Percentiles rank a stretch among this genome's conserved stretches.
phyloP scores from a whole-genome alignment of 768 basidiomycete species.

The Pisolithus marmoratus region DNA sequence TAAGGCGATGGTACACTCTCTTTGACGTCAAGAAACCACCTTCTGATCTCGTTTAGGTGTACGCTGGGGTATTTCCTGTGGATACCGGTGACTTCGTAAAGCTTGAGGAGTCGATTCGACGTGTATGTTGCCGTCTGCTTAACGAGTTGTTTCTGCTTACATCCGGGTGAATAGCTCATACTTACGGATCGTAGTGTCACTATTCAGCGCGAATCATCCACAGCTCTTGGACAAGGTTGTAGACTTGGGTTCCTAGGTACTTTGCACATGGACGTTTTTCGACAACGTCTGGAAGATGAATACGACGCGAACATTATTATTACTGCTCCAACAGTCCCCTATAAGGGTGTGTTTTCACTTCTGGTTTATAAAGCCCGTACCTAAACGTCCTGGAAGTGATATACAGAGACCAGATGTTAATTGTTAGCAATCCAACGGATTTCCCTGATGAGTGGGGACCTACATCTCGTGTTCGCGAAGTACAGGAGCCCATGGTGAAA shows the following conservation, averaged over 20 bases:
- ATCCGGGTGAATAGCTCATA: slow-evolving; percentile 48
- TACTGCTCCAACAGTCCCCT: slow-evolving; percentile 94
- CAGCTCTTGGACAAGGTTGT: slow-evolving; percentile 92
- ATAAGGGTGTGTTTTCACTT: slow-evolving; percentile 50
- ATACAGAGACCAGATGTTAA: slow-evolving; percentile 55
- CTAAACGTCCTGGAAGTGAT: slow-evolving; percentile 46
- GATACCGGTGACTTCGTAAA: slow-evolving; percentile 89
- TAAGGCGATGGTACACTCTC: slow-evolving; percentile 76
- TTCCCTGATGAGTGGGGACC: slow-evolving; percentile 81
- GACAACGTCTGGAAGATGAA: slow-evolving; percentile 95
- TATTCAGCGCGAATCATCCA: slow-evolving; percentile 85
- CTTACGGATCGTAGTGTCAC: slow-evolving; percentile 87
- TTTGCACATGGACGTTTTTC: slow-evolving; percentile 94
- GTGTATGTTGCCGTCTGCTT: slow-evolving; percentile 43
- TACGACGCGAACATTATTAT: slow-evolving; percentile 92
- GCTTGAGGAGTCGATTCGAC: slow-evolving; percentile 91
- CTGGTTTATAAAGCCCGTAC: background rate
- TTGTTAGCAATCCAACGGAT: slow-evolving; percentile 89
- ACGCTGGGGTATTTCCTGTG: slow-evolving; percentile 90
- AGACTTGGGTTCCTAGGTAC: slow-evolving; percentile 94
- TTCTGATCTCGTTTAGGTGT: slow-evolving; percentile 53
- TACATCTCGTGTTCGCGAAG: slow-evolving; percentile 54
- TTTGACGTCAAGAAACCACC: background rate
- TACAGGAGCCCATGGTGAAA: slow-evolving; percentile 91
- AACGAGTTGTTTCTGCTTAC: slow-evolving; percentile 6